These are phyloP conservation scores for Eudorina sp. DNA, from an alignment of 139 green algal species.

Conservation along the genomic window DNA sequence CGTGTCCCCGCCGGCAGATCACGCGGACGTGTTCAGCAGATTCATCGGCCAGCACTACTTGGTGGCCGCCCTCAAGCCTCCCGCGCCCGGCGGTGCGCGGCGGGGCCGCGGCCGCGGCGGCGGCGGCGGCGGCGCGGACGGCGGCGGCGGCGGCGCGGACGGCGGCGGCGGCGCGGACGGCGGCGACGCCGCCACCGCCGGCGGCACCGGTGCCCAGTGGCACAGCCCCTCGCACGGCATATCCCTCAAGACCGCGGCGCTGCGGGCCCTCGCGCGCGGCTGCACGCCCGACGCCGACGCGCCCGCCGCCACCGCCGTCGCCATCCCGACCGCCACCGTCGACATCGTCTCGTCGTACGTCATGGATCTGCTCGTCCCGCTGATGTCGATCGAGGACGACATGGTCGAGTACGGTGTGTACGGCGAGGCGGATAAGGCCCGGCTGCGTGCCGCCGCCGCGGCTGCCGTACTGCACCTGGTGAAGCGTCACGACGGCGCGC, in stretches of 20 bases:
- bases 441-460: not conserved
- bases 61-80: not conserved
- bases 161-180: not conserved
- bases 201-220: no score
- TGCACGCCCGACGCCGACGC: constrained; percentile 51
- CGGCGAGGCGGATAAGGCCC: not conserved
- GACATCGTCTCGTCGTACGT: constrained; percentile 9
- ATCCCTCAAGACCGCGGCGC: constrained; percentile 61
- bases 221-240: not conserved
- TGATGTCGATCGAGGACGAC: constrained; percentile 58
- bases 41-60: constrained; percentile 25
- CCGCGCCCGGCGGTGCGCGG: no score
- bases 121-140: not conserved
- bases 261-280: constrained; percentile 64
- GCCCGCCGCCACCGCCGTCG: not conserved
- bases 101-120: no score
- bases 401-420: constrained; percentile 13
- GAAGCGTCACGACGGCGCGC: constrained; percentile 65
- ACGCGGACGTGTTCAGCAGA: constrained; percentile 1
- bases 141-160: not conserved
- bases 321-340: not conserved
- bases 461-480: constrained; percentile 68
- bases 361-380: constrained; percentile 48
- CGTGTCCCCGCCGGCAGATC: not conserved
- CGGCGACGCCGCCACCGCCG: not conserved